Percentiles rank a stretch among this genome's conserved stretches.
These are phyloP conservation scores for Coffea humblotiana DNA, from an alignment of 305 asterid genomes.

Conservation along the genomic window DNA sequence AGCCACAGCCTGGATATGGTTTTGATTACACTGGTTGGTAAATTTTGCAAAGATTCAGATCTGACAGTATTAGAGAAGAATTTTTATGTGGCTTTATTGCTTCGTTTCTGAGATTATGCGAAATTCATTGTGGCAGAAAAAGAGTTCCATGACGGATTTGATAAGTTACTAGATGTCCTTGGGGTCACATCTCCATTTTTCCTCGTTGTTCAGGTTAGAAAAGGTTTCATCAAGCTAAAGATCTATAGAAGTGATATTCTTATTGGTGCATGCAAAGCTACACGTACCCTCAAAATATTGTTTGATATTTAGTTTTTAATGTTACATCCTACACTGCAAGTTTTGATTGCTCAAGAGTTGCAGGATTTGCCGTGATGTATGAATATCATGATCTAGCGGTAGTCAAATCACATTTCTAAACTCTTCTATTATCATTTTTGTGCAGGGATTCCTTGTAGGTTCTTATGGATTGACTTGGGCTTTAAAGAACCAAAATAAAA, in stretches of 20 bases:
- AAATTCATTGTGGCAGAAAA: conserved; percentile 53
- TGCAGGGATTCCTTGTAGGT: conserved; percentile 93
- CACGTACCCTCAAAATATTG: background rate
- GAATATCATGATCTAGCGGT: background rate
- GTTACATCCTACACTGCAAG: background rate
- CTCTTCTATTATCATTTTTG: conserved; percentile 5
- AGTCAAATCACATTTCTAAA: background rate
- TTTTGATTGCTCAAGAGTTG: background rate
- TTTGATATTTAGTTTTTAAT: background rate
- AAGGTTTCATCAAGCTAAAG: conserved; percentile 10
- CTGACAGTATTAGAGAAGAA: background rate
- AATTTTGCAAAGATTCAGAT: conserved; percentile 11
- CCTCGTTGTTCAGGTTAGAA: conserved; percentile 90
- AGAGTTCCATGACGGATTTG: conserved; percentile 88
- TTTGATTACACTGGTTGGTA: conserved; percentile 81
- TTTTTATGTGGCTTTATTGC: background rate
- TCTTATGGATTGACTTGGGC: conserved; percentile 98
- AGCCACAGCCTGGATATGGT: conserved; percentile 95
- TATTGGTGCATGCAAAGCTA: no score
- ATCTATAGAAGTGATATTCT: background rate
- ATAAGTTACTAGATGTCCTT: conserved; percentile 73
- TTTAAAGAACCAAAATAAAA: conserved; percentile 66
- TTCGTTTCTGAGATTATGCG: conserved; percentile 25
- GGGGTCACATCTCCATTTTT: conserved; percentile 66
- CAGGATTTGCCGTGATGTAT: background rate